Percentiles rank a stretch among this genome's conserved stretches.
phyloP scores from a whole-genome alignment of 73 alveolate genomes.

The Tetrahymena malaccensis region DNA sequence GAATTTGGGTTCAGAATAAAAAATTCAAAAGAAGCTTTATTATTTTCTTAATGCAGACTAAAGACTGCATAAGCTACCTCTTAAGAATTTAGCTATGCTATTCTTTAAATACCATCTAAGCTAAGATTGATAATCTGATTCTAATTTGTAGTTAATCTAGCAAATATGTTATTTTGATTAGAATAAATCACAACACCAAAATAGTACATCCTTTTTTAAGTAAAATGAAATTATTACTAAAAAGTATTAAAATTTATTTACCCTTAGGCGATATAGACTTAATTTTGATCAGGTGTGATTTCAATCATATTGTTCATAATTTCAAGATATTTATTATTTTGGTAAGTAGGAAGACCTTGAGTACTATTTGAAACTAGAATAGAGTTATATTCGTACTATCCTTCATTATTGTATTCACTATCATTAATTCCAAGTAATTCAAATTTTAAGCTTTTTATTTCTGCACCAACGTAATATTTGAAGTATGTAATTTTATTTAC shows the following conservation, averaged over 20 bases:
- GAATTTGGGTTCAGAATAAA: not conserved
- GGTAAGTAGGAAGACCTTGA: not conserved
- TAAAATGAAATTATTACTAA: too few species aligned
- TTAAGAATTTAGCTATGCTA: not conserved
- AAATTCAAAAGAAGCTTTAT: not conserved
- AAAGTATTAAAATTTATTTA: too few species aligned
- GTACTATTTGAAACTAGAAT: not conserved
- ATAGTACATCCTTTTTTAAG: not conserved
- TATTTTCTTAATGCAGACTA: not conserved
- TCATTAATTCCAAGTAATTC: not conserved
- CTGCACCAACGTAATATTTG: not conserved
- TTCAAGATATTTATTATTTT: not conserved
- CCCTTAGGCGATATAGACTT: not conserved
- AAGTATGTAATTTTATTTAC: not conserved
- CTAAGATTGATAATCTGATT: not conserved
- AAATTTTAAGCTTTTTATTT: not conserved
- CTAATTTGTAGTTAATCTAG: not conserved
- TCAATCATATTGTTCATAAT: not conserved
- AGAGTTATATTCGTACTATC: not conserved
- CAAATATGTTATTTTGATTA: not conserved
- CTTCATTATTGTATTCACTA: not conserved
- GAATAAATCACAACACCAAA: not conserved
- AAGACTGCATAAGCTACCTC: not conserved
- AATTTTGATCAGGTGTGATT: not conserved
- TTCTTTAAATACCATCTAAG: not conserved